Evolutionary conservation across 129 eudicot genomes (phyloP), one percentile per base, ranked within the genome.

Genomic region (Deinandra increscens): DNA sequence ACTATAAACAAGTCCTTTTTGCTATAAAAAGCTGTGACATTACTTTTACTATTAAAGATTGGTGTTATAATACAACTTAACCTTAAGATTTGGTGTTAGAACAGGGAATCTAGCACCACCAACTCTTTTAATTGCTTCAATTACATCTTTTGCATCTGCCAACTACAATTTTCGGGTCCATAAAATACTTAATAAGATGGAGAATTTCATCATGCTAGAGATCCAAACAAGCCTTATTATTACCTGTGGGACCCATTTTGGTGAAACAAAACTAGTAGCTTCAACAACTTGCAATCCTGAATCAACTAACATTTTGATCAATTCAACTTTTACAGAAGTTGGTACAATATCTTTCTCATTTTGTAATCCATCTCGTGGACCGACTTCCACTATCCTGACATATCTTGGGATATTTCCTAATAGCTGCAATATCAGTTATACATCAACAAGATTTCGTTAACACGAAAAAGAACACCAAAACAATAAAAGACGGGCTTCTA

Each of bases 181-280:
- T 64, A 5, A 38, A 9, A 3, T 51, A 51, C 56, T 60, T 44
- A 17, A 18, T 17, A 58, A 20, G 9, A 68, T 1, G 63, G 54
- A 70, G n/a, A 39, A 9, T 43, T 56, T 56, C 37, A 41, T 70
- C 26, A 39, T 56, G 22, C 4, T 33, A 72, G 23, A 18, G 3
- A 61, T 53, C 41, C 23, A 65, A 64, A 13, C 15, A 51, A 64
- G 46, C 15, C 37, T 55, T 22, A 17, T 22, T 18, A 55, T 63
- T 83, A 91, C 97, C 89, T 88, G 97, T 26, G 97, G 97, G 19
- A 91, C 96, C 97, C 97, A 91, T 84, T 91, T 91, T 50, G 97
- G 96, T 7, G 97, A 91, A 75, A 91, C 95, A 78, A 91, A 91
- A 74, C 95, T 87, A 68, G 97, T 91, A 48, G 95, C 92, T 81